Evolutionary conservation across 768 basidiomycete species (phyloP).

Genomic region (Serendipita sp.): DNA sequence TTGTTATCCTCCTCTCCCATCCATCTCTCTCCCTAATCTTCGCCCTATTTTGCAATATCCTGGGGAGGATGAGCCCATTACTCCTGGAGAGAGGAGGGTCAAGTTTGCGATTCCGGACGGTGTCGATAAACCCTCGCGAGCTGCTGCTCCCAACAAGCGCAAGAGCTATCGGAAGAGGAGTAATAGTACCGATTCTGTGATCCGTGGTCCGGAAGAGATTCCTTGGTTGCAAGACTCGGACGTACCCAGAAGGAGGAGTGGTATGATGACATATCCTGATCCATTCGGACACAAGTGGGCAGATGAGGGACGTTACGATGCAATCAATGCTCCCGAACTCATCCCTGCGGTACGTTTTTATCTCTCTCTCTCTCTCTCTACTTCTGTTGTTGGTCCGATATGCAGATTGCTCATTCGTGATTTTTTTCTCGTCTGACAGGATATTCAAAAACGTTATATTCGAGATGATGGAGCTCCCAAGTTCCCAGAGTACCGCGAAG

Average conservation of each 20-base stretch:
- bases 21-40: not conserved
- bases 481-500: not conserved
- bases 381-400: too few relatives aligned
- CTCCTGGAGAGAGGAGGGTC: not conserved
- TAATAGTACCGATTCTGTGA: not conserved
- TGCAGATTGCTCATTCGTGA: too few relatives aligned
- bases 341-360: not conserved
- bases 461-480: not conserved
- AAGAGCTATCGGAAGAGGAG: not conserved
- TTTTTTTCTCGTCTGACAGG: not conserved
- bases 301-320: not conserved
- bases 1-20: not conserved
- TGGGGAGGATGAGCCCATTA: not conserved
- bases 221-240: not conserved
- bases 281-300: not conserved
- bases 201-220: not conserved
- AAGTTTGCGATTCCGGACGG: not conserved
- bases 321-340: not conserved
- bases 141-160: not conserved
- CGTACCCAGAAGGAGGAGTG: not conserved
- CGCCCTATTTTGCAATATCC: not conserved
- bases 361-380: not conserved
- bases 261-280: not conserved
- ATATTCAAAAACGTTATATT: not conserved
- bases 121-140: not conserved